Base-by-base conservation (phyloP, 2,329 filamentous ascomycete species). In the Periconia digitata region DNA sequence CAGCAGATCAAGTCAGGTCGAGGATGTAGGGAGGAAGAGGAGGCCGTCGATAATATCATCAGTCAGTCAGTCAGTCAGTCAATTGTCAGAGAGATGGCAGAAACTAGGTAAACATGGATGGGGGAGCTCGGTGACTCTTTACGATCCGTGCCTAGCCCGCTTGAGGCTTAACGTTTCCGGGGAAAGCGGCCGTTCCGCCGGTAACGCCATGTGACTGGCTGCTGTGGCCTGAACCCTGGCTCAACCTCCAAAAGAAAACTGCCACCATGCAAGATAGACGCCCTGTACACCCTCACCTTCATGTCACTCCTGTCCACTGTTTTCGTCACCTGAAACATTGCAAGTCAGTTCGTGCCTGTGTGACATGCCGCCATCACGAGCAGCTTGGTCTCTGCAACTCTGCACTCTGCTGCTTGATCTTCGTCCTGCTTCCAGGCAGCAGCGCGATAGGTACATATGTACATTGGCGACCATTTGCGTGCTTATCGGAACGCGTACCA, bases 51-150 rank as follows among this genome's bases (percentile, higher is more conserved):
- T 49, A 51, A 41, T 47, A 46, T 45, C 27, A 47, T 34, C 49
- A 37, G 27, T 6, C 27, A 32, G 10, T 32, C 27, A 32, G n/a
- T n/a, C n/a, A n/a, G n/a, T n/a, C n/a, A n/a, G n/a, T n/a, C n/a
- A n/a, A n/a, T n/a, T n/a, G n/a, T n/a, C n/a, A n/a, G n/a, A n/a
- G n/a, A n/a, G n/a, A n/a, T n/a, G n/a, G n/a, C n/a, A n/a, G n/a
- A n/a, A n/a, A n/a, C n/a, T n/a, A n/a, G 46, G 27, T 32, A 40
- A 40, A 40, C 38, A 46, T 34, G 40, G 4, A 32, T 32, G 27
- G 27, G 10, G 29, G 43, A 46, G 53, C 50, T 56, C 56, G 49
- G 55, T 64, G 64, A 67, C 59, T 63, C 52, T 66, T 58, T 56
- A 48, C 50, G 47, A 52, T 51, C 50, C 54, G 43, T 46, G 55